Percentiles rank a stretch among this genome's conserved stretches.
These are phyloP conservation scores for Russula griseocarnosa DNA, from an alignment of 768 basidiomycete species.

Conservation along the genomic window DNA sequence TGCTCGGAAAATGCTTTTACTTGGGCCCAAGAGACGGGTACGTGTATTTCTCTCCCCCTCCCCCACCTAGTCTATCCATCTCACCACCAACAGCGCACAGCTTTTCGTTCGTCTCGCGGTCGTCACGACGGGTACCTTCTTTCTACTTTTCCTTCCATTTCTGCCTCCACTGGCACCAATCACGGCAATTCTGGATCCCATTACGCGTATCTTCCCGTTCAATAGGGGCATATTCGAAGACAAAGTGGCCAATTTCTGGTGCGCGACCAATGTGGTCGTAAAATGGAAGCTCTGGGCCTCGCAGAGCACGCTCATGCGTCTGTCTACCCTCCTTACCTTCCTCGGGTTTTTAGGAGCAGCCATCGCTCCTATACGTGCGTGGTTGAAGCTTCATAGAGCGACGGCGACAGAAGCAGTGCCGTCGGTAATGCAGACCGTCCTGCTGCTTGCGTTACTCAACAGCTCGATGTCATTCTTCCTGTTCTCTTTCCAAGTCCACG, in stretches of 20 bases:
- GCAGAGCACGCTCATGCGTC: conserved; percentile 49
- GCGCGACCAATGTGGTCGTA: conserved; percentile 81
- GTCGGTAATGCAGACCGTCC: conserved; percentile 57
- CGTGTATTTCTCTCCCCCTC: conserved; percentile 33
- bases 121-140: conserved; percentile 59
- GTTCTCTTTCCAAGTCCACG: conserved; percentile 95
- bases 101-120: conserved; percentile 66
- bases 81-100: conserved; percentile 31
- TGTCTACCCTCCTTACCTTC: conserved; percentile 64
- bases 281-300: conserved; percentile 71
- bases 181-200: conserved; percentile 52
- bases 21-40: conserved; percentile 71
- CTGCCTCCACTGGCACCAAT: conserved; percentile 58
- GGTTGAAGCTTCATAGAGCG: conserved; percentile 33
- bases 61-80: not conserved
- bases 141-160: conserved; percentile 74
- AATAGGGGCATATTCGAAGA: conserved; percentile 88
- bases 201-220: conserved; percentile 88
- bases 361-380: conserved; percentile 41
- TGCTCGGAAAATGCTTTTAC: conserved; percentile 85
- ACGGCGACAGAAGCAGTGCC: conserved; percentile 30
- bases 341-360: conserved; percentile 67
- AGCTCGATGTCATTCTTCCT: conserved; percentile 91
- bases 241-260: conserved; percentile 98
- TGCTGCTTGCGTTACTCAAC: conserved; percentile 76